These are phyloP conservation scores for Paramecium sexaurelia DNA, from an alignment of 73 alveolate genomes.

Conservation along the genomic window DNA sequence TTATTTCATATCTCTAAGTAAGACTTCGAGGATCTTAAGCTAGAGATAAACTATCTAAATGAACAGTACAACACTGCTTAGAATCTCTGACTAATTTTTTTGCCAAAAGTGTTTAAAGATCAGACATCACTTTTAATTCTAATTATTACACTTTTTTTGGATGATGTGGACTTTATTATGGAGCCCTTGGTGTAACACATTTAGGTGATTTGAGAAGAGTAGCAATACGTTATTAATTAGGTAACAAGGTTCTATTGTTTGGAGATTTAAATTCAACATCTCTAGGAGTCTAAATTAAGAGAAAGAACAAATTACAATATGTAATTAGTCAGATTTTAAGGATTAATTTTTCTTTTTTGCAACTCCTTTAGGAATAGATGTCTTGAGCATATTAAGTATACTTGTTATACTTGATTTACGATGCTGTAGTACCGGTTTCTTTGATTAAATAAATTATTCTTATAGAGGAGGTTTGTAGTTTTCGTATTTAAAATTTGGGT, in stretches of 20 bases:
- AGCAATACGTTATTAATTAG: conserved; percentile 10
- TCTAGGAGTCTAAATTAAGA: conserved; percentile 17
- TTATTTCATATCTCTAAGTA: conserved; percentile 13
- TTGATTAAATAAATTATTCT: not conserved
- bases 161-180: conserved; percentile 3
- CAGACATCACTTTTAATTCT: conserved; percentile 54
- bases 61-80: not conserved
- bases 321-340: not conserved
- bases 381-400: conserved; percentile 24
- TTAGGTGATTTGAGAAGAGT: conserved; percentile 32
- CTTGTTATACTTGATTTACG: conserved; percentile 23
- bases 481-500: conserved; percentile 6
- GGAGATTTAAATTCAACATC: conserved; percentile 5
- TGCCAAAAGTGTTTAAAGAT: not conserved
- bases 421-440: not conserved
- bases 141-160: conserved; percentile 41
- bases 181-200: conserved; percentile 11
- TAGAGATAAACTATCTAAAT: conserved; percentile 2
- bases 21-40: conserved; percentile 29
- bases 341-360: conserved; percentile 26
- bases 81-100: conserved; percentile 22
- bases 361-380: not conserved
- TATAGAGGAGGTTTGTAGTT: conserved; percentile 9
- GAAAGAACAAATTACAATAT: not conserved
- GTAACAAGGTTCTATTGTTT: not conserved